phyloP scores from a whole-genome alignment of 179 eudicot species.

The Silene coronaria region DNA sequence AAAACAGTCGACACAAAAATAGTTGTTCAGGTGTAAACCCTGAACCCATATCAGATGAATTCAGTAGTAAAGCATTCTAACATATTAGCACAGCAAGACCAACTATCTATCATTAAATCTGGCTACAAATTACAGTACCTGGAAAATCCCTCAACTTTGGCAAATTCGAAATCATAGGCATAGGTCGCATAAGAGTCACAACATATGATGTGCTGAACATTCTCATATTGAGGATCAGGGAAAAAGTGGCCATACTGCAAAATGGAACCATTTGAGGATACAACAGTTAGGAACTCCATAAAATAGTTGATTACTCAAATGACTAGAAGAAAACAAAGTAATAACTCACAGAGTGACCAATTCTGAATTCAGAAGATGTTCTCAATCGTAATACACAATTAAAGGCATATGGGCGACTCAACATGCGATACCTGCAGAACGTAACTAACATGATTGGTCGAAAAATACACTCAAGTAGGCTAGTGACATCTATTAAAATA shows the following conservation, averaged over 20 bases:
- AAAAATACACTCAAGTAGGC: neutral
- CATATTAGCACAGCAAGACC: neutral
- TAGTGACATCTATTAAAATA: neutral
- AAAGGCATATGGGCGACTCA: slow-evolving; percentile 94
- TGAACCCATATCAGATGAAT: neutral
- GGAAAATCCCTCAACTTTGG: slow-evolving; percentile 68
- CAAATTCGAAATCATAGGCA: slow-evolving; percentile 95
- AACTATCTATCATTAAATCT: neutral
- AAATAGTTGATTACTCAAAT: neutral
- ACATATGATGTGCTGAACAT: slow-evolving; percentile 91
- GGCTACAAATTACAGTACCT: slow-evolving; percentile 41
- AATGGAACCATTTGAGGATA: slow-evolving; percentile 2
- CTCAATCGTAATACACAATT: slow-evolving; percentile 81
- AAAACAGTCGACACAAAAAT: neutral
- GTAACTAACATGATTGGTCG: neutral
- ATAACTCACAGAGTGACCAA: slow-evolving; percentile 70
- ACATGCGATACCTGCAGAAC: slow-evolving; percentile 77
- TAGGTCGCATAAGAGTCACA: slow-evolving; percentile 93
- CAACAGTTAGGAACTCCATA: slow-evolving; percentile 14
- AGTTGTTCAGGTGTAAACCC: neutral
- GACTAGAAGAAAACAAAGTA: slow-evolving; percentile 13
- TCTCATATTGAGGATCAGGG: slow-evolving; percentile 96
- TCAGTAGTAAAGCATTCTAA: neutral
- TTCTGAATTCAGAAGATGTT: slow-evolving; percentile 78
- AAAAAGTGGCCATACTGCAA: slow-evolving; percentile 96